Conservation (phyloP, 1,139 yeast species). For the Candida sp. region DNA sequence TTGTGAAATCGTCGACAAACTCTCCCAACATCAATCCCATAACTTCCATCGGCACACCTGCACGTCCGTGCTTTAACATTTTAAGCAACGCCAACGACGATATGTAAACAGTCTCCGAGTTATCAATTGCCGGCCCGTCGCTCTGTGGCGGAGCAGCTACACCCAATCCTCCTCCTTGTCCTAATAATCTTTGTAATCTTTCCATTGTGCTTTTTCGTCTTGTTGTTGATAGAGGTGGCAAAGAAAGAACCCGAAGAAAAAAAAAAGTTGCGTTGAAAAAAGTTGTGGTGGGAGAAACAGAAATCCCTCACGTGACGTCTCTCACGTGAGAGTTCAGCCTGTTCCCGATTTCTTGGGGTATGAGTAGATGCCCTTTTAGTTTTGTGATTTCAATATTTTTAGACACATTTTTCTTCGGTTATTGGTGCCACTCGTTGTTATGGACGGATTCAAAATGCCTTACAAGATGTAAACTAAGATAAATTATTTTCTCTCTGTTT, state of each 20-base stretch:
- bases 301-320: not conserved
- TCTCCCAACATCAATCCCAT: slow-evolving; percentile 96
- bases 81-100: slow-evolving; percentile 79
- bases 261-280: not conserved
- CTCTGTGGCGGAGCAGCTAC: slow-evolving; percentile 55
- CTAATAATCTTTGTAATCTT: slow-evolving; percentile 74
- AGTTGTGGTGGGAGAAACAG: not conserved
- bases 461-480: not conserved
- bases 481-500: not conserved
- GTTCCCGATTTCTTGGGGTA: slow-evolving; percentile 71
- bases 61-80: slow-evolving; percentile 81
- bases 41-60: slow-evolving; percentile 90
- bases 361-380: not conserved
- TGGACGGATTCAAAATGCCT: slow-evolving; percentile 1
- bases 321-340: too few relatives aligned
- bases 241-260: slow-evolving; percentile 1
- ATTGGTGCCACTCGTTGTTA: not conserved
- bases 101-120: slow-evolving; percentile 88
- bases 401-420: not conserved
- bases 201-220: slow-evolving; percentile 52
- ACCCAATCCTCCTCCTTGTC: slow-evolving; percentile 62
- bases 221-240: slow-evolving; percentile 5
- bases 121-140: slow-evolving; percentile 88
- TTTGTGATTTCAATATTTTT: too few relatives aligned
- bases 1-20: slow-evolving; percentile 57